phyloP scores from a whole-genome alignment of 805 yeast genomes.

The Saccharomycopsis sp. region DNA sequence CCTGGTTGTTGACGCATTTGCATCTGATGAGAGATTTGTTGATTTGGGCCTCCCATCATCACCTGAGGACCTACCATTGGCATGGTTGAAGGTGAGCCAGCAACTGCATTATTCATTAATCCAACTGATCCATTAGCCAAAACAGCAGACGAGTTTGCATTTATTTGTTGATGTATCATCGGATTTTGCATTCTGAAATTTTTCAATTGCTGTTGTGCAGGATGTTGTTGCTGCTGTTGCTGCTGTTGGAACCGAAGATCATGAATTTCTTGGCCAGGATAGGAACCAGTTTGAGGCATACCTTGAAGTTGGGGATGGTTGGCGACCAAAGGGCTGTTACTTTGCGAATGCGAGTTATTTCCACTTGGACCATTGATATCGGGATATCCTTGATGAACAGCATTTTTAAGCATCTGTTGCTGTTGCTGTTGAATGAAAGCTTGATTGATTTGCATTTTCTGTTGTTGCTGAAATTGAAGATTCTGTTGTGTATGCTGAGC shows the following conservation, averaged over 20 bases:
- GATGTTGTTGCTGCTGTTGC: conserved; percentile 7
- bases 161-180: background rate
- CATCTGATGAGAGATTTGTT: background rate
- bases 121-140: conserved; percentile 13
- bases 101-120: background rate
- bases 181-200: background rate
- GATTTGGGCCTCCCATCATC: background rate
- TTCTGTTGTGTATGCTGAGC: too few relatives aligned
- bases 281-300: background rate
- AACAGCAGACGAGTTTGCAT: background rate
- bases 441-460: background rate
- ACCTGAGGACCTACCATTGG: conserved; percentile 23
- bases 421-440: conserved; percentile 1
- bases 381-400: conserved; percentile 15
- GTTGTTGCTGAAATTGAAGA: conserved; percentile 7
- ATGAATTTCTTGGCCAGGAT: conserved; percentile 4
- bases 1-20: conserved; percentile 1
- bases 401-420: conserved; percentile 6
- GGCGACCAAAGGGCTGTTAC: conserved; percentile 6
- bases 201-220: background rate
- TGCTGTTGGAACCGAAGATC: conserved; percentile 9
- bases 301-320: conserved; percentile 3
- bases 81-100: conserved; percentile 8
- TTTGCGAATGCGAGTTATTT: conserved; percentile 3
- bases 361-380: conserved; percentile 9